These are phyloP conservation scores for Danielia reshetovae DNA, from an alignment of 805 yeast species.

Conservation along the genomic window DNA sequence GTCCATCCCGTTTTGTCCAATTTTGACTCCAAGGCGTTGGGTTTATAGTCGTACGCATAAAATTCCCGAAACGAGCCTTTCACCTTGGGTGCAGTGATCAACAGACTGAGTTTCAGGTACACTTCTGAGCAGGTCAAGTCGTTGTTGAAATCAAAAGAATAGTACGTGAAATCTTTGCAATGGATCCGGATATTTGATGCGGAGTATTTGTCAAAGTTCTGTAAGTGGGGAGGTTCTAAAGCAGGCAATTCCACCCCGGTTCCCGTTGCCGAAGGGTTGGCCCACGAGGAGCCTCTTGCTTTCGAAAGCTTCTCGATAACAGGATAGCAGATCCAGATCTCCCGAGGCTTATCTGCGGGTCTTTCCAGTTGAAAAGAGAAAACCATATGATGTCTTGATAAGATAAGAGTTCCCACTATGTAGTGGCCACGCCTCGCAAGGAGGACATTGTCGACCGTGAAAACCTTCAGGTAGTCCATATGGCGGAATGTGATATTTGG, in stretches of 20 bases:
- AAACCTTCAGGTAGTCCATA: conserved; percentile 28
- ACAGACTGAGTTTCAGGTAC: conserved; percentile 62
- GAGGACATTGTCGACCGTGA: conserved; percentile 35
- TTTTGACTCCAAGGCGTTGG: conserved; percentile 63
- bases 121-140: conserved; percentile 64
- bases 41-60: conserved; percentile 79
- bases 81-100: conserved; percentile 53
- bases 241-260: conserved; percentile 4
- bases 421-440: conserved; percentile 37
- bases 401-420: conserved; percentile 33
- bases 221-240: conserved; percentile 5
- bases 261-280: neutral
- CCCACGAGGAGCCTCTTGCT: conserved; percentile 50
- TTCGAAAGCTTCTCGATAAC: conserved; percentile 62
- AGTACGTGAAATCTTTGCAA: conserved; percentile 80
- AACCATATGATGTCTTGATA: conserved; percentile 37
- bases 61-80: conserved; percentile 43
- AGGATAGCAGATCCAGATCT: conserved; percentile 92
- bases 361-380: conserved; percentile 25
- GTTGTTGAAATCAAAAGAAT: conserved; percentile 69
- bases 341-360: conserved; percentile 36
- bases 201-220: conserved; percentile 31
- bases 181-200: conserved; percentile 61
- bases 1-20: conserved; percentile 61
- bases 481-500: neutral